phyloP scores from a whole-genome alignment of 2,329 filamentous ascomycete genomes.

The Periconia sp. region DNA sequence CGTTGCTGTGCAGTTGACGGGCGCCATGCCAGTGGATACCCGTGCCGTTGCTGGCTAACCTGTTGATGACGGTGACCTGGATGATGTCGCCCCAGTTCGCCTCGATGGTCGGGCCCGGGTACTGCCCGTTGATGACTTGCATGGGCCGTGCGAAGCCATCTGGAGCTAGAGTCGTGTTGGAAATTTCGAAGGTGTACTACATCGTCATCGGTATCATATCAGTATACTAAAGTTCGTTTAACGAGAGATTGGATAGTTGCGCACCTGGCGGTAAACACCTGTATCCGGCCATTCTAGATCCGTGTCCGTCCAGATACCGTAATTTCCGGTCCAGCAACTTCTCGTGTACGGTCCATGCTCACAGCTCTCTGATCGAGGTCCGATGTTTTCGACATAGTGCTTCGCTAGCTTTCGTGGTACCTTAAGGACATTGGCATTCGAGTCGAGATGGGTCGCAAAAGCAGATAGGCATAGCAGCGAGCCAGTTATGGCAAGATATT shows the following conservation, averaged over 20 bases:
- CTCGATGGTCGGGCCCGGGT: slow-evolving; percentile 50
- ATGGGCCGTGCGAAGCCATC: slow-evolving; percentile 49
- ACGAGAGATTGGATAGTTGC: background rate
- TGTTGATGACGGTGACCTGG: slow-evolving; percentile 41
- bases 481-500: too few species aligned
- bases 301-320: slow-evolving; percentile 48
- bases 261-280: slow-evolving; percentile 19
- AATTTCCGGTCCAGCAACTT: slow-evolving; percentile 35
- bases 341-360: slow-evolving; percentile 25
- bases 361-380: slow-evolving; percentile 7
- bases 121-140: slow-evolving; percentile 49
- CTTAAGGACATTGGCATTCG: too few species aligned
- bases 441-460: too few species aligned
- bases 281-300: slow-evolving; percentile 46
- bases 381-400: too few species aligned
- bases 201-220: background rate
- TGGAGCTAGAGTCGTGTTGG: slow-evolving; percentile 47
- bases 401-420: too few species aligned
- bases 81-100: slow-evolving; percentile 46
- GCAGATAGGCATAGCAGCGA: too few species aligned
- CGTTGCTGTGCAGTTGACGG: slow-evolving; percentile 44
- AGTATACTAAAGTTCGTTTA: background rate
- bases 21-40: slow-evolving; percentile 57
- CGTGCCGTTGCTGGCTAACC: slow-evolving; percentile 49
- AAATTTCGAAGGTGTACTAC: slow-evolving; percentile 49